phyloP scores from a whole-genome alignment of 1,284 basidiomycete species.

The Spongispora temasekensis region DNA sequence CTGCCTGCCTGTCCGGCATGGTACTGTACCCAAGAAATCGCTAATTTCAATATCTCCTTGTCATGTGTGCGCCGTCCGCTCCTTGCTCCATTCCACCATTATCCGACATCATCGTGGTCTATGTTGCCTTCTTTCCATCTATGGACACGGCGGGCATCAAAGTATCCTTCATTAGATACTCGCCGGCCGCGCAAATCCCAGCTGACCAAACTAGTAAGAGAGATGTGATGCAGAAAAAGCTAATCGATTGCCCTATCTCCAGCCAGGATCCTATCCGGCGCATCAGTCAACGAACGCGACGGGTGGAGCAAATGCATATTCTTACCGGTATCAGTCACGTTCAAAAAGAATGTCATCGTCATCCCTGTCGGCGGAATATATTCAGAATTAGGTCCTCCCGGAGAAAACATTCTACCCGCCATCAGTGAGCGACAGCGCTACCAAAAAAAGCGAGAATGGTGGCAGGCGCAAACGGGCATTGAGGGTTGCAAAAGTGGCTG shows the following conservation, averaged over 20 bases:
- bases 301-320: neutral
- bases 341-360: slow-evolving; percentile 84
- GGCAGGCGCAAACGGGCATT: slow-evolving; percentile 68
- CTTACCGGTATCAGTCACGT: slow-evolving; percentile 76
- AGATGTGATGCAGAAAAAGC: slow-evolving; percentile 86
- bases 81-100: slow-evolving; percentile 4
- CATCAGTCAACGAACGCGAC: slow-evolving; percentile 17
- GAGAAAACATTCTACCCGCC: slow-evolving; percentile 42
- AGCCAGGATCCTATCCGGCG: slow-evolving; percentile 70
- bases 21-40: slow-evolving; percentile 1
- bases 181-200: slow-evolving; percentile 70
- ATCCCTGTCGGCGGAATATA: slow-evolving; percentile 47
- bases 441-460: slow-evolving; percentile 75
- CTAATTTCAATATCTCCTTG: neutral
- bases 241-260: slow-evolving; percentile 88
- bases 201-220: slow-evolving; percentile 79
- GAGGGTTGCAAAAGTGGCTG: slow-evolving; percentile 66
- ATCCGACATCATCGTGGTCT: slow-evolving; percentile 27
- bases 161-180: slow-evolving; percentile 55
- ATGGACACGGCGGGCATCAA: slow-evolving; percentile 21
- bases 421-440: slow-evolving; percentile 74
- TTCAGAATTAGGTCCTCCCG: slow-evolving; percentile 6
- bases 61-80: slow-evolving; percentile 1
- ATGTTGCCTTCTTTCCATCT: slow-evolving; percentile 26
- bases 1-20: too few relatives aligned